Evolutionary conservation across 2,329 filamentous ascomycete species (phyloP), one percentile per base, ranked within the genome.

Genomic region (Colletotrichum cereale): DNA sequence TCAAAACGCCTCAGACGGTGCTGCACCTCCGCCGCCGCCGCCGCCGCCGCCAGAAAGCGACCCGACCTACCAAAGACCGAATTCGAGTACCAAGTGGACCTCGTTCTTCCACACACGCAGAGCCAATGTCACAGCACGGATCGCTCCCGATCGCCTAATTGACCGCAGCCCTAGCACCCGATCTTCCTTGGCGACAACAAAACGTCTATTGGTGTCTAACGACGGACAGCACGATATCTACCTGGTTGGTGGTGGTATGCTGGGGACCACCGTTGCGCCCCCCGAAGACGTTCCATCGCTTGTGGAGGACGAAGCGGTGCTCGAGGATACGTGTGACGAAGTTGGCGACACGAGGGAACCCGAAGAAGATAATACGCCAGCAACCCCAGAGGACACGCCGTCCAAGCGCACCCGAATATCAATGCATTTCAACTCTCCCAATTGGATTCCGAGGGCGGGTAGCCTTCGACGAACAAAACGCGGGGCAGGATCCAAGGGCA

Each of bases 401-500:
- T 81, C 84, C 10, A 86, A 84, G 75, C 82, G 79, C 62, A 81
- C 86, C 16, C 84, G 83, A 65, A 81, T 88, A 34, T 91, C 90
- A 21, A 86, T 89, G 84, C 88, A 89, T 66, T 88, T 91, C 71
- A 84, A 84, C 71, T 87, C 89, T 2, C 84, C 89, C 21, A 83
- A 82, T 61, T 90, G 89, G 88, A 86, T 90, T 73, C 81, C 87
- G 42, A 87, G 82, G 77, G 83, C 85, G 11, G 86, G 87, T 66
- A 91, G 89, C 79, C 77, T 90, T 64, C 86, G 88, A 60, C 86
- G 86, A 29, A 81, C 84, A 38, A 91, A 89, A 79, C 84, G 86
- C 71, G 84, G 82, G 70, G 80, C 81, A 72, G 82, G 84, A 64
- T 78, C 80, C 31, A 82, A 79, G 75, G 53, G 53, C n/a, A 80